A percentile compares a stretch with the other conserved stretches of the same genome.
Evolutionary conservation across 2,329 filamentous ascomycete genomes (phyloP).

Genomic region (Harringtonia lauricola): DNA sequence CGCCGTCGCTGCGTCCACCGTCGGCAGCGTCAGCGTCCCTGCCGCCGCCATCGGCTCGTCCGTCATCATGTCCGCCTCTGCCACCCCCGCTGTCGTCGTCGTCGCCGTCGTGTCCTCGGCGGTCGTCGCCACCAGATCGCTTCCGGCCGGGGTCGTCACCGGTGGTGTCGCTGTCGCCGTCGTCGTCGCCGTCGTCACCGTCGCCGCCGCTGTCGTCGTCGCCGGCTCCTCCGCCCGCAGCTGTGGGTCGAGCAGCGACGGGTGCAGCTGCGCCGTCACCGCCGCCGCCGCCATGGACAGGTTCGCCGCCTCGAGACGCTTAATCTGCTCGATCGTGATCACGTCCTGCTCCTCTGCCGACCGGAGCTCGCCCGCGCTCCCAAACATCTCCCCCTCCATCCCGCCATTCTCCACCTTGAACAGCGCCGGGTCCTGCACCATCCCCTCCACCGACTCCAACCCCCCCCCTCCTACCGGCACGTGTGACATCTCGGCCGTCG

Average conservation of each 20-base stretch:
- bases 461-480: neutral
- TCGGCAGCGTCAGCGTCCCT: neutral
- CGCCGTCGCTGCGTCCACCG: slow-evolving; percentile 9
- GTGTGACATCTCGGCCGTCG: neutral
- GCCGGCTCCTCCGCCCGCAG: slow-evolving; percentile 17
- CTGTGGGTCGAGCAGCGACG: slow-evolving; percentile 41
- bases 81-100: neutral
- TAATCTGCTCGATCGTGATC: slow-evolving; percentile 29
- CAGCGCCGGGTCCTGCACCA: neutral
- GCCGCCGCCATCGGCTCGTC: slow-evolving; percentile 6
- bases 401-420: neutral
- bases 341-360: slow-evolving; percentile 11
- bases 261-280: slow-evolving; percentile 42
- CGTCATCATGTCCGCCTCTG: slow-evolving; percentile 6
- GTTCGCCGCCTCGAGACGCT: slow-evolving; percentile 37
- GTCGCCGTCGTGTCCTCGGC: neutral
- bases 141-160: neutral
- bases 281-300: slow-evolving; percentile 47
- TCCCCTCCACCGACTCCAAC: neutral
- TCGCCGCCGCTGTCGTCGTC: slow-evolving; percentile 10
- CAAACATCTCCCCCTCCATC: neutral
- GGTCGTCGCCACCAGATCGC: neutral
- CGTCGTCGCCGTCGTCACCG: slow-evolving; percentile 7
- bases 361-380: no score
- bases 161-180: neutral